Percentiles rank a stretch among this genome's conserved stretches.
phyloP scores from a whole-genome alignment of 345 rosid species.

The Eucalyptus pauciflora region DNA sequence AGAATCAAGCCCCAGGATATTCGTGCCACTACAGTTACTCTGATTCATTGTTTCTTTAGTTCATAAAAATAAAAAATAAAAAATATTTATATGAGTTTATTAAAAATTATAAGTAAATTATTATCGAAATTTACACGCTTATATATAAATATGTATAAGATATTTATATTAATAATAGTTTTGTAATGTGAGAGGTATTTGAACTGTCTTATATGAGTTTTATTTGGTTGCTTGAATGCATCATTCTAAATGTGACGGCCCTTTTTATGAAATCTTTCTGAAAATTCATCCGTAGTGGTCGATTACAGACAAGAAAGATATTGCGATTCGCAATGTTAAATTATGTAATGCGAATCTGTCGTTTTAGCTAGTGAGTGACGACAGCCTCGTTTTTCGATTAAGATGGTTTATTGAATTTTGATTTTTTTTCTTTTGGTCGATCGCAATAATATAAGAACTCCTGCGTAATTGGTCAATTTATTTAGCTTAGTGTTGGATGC shows the following conservation, averaged over 20 bases:
- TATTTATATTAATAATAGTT: neutral
- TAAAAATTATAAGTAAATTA: neutral
- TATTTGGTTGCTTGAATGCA: too few relatives aligned
- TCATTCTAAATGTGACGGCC: too few relatives aligned
- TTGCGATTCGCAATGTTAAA: fast-evolving
- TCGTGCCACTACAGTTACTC: neutral
- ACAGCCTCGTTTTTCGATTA: too few relatives aligned
- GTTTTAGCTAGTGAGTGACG: fast-evolving
- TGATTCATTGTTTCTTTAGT: neutral
- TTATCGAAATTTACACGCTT: too few relatives aligned
- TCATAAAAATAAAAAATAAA: too few relatives aligned
- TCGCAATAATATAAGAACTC: too few relatives aligned
- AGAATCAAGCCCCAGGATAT: neutral
- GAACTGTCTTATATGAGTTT: neutral
- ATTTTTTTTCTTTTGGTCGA: too few relatives aligned
- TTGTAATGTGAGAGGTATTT: neutral
- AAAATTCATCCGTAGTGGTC: fast-evolving
- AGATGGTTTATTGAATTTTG: too few relatives aligned
- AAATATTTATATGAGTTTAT: neutral
- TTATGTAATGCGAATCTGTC: fast-evolving
- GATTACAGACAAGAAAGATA: neutral
- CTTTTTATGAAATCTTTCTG: too few relatives aligned
- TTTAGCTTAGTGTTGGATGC: too few relatives aligned
- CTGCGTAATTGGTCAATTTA: too few relatives aligned
- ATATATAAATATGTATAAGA: neutral